phyloP scores from a whole-genome alignment of 1,284 basidiomycete genomes.

The Austroboletus olivaceoglutinosus region DNA sequence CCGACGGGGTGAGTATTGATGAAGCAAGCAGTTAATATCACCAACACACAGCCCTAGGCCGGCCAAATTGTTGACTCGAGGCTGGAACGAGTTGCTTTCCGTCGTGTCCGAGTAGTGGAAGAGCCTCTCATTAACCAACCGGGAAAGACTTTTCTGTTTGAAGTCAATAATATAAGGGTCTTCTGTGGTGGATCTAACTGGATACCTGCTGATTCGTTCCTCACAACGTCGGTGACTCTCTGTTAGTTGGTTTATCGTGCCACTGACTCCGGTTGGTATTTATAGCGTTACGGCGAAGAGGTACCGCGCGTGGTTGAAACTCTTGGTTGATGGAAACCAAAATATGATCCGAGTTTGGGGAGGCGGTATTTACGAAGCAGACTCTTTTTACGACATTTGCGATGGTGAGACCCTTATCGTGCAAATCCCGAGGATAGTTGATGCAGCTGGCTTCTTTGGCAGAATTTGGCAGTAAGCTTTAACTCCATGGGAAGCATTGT shows the following conservation, averaged over 20 bases:
- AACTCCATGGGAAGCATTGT: not conserved
- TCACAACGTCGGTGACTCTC: conserved; percentile 62
- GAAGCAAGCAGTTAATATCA: not conserved
- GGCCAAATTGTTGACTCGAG: conserved; percentile 50
- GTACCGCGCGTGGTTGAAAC: conserved; percentile 70
- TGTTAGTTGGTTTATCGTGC: not conserved
- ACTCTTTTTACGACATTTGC: conserved; percentile 76
- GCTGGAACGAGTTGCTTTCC: conserved; percentile 68
- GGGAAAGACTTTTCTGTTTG: conserved; percentile 83
- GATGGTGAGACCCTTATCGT: conserved; percentile 50
- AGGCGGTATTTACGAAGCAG: conserved; percentile 79
- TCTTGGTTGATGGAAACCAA: conserved; percentile 77
- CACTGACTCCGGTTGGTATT: not conserved
- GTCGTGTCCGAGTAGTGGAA: conserved; percentile 72
- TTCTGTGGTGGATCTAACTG: conserved; percentile 92
- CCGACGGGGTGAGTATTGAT: conserved; percentile 44
- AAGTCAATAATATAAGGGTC: conserved; percentile 83
- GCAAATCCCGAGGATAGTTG: not conserved
- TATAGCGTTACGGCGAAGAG: conserved; percentile 51
- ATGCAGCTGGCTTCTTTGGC: not conserved
- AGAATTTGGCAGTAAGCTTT: conserved; percentile 67
- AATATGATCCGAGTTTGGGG: conserved; percentile 87
- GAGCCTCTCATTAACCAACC: conserved; percentile 69
- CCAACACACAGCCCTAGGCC: conserved; percentile 36
- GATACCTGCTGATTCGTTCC: conserved; percentile 89